A percentile compares a stretch with the other conserved stretches of the same genome.
Conservation (phyloP, 2,329 filamentous ascomycete genomes). For the Microcyclosporella mali region DNA sequence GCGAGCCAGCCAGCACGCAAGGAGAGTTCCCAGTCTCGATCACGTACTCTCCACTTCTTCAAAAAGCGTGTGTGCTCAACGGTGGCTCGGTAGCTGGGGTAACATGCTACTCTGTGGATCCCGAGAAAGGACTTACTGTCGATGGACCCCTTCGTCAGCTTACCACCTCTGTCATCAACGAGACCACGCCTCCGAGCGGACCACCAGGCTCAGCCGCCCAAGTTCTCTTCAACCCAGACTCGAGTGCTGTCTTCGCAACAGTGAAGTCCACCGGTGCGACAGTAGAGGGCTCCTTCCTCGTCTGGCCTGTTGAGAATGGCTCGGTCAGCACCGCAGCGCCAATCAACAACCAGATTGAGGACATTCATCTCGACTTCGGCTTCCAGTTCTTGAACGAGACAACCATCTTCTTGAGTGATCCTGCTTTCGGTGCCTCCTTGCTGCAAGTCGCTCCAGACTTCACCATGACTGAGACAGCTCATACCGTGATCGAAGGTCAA, state of each 20-base stretch:
- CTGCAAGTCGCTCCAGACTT: slow-evolving; percentile 7
- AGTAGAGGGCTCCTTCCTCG: slow-evolving; percentile 9
- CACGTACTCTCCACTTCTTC: slow-evolving; percentile 11
- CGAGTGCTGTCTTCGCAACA: slow-evolving; percentile 13
- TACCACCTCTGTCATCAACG: slow-evolving; percentile 7
- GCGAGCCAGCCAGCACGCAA: slow-evolving; percentile 7
- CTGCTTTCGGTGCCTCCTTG: slow-evolving; percentile 13
- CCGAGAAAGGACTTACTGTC: slow-evolving; percentile 5
- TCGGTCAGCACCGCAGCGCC: slow-evolving; percentile 4
- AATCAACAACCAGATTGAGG: slow-evolving; percentile 5
- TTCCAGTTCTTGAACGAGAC: slow-evolving; percentile 6
- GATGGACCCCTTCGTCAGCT: slow-evolving; percentile 7
- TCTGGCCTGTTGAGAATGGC: slow-evolving; percentile 10
- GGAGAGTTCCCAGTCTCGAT: slow-evolving; percentile 17
- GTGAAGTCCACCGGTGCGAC: slow-evolving; percentile 13
- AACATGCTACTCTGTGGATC: slow-evolving; percentile 12
- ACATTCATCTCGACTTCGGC: slow-evolving; percentile 12
- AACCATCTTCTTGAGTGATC: slow-evolving; percentile 13
- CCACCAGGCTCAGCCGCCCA: slow-evolving; percentile 12
- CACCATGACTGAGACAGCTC: slow-evolving; percentile 5
- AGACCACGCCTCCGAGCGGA: slow-evolving; percentile 13
- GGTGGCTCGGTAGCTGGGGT: slow-evolving; percentile 14
- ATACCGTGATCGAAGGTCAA: slow-evolving; percentile 7
- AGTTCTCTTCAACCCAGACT: slow-evolving; percentile 17
- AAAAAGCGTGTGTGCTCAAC: slow-evolving; percentile 15